Base-by-base conservation (phyloP, 1,139 yeast species). In the Blastobotrys capitulatus region DNA sequence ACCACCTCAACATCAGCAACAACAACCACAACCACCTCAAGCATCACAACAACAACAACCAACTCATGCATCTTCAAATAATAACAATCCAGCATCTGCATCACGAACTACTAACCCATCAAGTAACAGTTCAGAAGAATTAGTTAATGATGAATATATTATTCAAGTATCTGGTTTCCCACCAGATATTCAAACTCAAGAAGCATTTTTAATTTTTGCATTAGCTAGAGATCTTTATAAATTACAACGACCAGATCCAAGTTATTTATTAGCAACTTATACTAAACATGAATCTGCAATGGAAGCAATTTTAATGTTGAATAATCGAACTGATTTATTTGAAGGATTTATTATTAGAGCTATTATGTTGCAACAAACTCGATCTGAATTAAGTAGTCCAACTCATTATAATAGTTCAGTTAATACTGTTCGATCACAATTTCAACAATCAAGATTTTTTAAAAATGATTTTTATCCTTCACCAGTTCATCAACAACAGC, bases 171-270 rank as follows among this genome's bases (percentile, higher is more conserved):
- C 36, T 6, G 36, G 36, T 2, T 41, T 41, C 36, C 44, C 44
- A 15, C 15, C 16, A 7, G 40, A 34, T 22, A 20, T 31, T 12
- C 25, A 40, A 15, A 32, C 41, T 39, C 52, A 45, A 25, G 97
- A 90, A 66, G 84, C 92, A 18, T 75, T 80, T 39, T 73, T 86
- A 34, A 74, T 90, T 31, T 90, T 90, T 64, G 78, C 96, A 7
- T 74, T 90, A 57, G 95, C 95, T 18, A 74, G 77, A 51, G 95
- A 87, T 58, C 87, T 85, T 57, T 64, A 82, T 34, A 67, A 72
- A 56, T 75, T 86, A 47, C 95, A 86, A 57, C 52, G 61, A 34
- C 61, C 65, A 37, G 49, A 47, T 36, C 64, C 66, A 1, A 70
- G 73, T 32, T 72, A 83, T 34, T 15, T 20, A 25, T 18, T 42